These are phyloP conservation scores for Bonnemaisonia californica DNA, from an alignment of 31 red algal genomes.

Conservation along the genomic window DNA sequence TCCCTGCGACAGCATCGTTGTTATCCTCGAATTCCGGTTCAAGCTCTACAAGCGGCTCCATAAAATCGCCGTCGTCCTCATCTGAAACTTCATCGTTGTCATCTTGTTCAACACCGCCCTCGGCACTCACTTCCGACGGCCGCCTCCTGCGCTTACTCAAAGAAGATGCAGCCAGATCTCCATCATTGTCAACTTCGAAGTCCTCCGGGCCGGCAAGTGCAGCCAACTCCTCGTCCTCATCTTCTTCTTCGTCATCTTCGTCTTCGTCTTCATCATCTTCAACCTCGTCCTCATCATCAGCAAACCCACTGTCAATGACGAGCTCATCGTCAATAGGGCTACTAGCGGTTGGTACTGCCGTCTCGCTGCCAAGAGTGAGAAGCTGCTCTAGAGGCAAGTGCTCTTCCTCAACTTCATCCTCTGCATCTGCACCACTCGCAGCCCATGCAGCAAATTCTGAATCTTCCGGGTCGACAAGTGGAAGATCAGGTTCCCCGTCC, in stretches of 20 bases:
- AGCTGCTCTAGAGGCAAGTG: not conserved
- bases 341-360: not conserved
- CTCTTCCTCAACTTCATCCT: not conserved
- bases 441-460: not conserved
- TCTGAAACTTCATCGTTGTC: slow-evolving; percentile 41
- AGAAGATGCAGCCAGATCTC: slow-evolving; percentile 5
- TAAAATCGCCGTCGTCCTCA: slow-evolving; percentile 21
- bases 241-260: slow-evolving; percentile 29
- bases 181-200: no score
- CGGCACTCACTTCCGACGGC: not conserved
- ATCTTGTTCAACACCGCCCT: slow-evolving; percentile 34
- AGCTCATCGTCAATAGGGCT: not conserved
- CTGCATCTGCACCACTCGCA: not conserved
- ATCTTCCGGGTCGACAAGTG: slow-evolving; percentile 7
- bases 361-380: not conserved
- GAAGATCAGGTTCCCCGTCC: slow-evolving; percentile 14
- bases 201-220: slow-evolving; percentile 23
- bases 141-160: not conserved
- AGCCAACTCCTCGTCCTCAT: slow-evolving; percentile 27
- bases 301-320: no score
- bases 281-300: slow-evolving; percentile 10
- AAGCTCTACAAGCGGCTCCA: slow-evolving; percentile 5
- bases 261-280: slow-evolving; percentile 8
- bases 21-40: not conserved
- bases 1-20: not conserved